A percentile compares a stretch with the other conserved stretches of the same genome.
Evolutionary conservation across 441 rosid genomes (phyloP).

Genomic region (Adansonia rubrostipa): DNA sequence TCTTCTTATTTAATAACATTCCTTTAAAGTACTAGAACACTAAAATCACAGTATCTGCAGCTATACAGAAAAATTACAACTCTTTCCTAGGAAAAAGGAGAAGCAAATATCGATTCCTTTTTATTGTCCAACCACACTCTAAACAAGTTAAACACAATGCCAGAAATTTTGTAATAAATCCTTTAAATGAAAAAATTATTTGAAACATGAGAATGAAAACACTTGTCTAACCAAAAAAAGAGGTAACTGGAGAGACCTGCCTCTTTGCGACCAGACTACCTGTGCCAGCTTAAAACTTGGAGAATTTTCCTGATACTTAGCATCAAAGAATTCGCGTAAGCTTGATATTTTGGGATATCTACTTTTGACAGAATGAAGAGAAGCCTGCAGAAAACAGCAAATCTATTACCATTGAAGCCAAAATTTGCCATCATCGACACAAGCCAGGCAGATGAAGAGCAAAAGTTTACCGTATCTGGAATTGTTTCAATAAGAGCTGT

Average conservation of each 20-base stretch:
- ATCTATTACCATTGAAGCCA: conserved; percentile 17
- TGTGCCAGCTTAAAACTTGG: conserved; percentile 94
- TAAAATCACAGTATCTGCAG: not conserved
- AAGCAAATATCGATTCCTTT: conserved; percentile 1
- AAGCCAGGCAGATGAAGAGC: conserved; percentile 20
- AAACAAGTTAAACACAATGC: not conserved
- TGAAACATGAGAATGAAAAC: not conserved
- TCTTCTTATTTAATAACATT: conserved; percentile 1
- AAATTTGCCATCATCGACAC: not conserved
- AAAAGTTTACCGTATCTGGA: conserved; percentile 77
- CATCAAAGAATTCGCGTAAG: conserved; percentile 86
- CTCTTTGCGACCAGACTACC: conserved; percentile 49
- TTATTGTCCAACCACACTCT: not conserved
- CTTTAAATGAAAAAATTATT: not conserved
- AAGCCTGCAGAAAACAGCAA: conserved; percentile 63
- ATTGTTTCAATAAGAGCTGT: conserved; percentile 99
- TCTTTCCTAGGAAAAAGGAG: not conserved
- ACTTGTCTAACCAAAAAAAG: not conserved
- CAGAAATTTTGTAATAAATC: not conserved
- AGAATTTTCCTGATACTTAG: conserved; percentile 84
- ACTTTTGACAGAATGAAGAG: conserved; percentile 98
- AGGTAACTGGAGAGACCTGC: not conserved
- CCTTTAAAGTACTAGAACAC: not conserved
- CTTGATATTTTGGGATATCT: conserved; percentile 87
- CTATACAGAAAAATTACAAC: not conserved